Evolutionary conservation across 2,329 filamentous ascomycete species (phyloP).

Genomic region (Seiridium unicorne): DNA sequence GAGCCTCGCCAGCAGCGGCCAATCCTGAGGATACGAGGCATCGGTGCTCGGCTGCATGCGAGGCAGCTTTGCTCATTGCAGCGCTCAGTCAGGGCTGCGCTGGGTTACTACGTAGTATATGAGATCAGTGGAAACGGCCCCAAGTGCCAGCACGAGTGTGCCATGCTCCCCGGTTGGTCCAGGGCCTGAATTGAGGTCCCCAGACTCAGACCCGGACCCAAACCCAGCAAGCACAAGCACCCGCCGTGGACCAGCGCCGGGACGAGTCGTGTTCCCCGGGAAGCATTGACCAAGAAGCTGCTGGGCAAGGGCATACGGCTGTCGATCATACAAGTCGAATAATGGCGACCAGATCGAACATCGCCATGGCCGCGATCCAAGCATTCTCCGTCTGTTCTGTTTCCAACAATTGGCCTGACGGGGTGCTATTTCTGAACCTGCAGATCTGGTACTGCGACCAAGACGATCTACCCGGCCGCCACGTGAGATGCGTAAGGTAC

Average conservation of each 20-base stretch:
- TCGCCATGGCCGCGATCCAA: not conserved
- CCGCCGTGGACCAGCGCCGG: not conserved
- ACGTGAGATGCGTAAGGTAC: not conserved
- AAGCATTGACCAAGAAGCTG: not conserved
- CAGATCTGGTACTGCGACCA: constrained; percentile 19
- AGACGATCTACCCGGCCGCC: constrained; percentile 18
- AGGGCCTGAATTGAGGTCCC: no score
- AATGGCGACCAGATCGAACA: not conserved
- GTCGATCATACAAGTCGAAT: not conserved
- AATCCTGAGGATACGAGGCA: no score
- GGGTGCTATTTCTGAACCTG: not conserved
- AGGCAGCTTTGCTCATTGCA: no score
- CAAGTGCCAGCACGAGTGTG: no score
- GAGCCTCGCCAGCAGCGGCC: no score
- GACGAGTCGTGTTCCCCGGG: not conserved
- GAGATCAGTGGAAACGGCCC: no score
- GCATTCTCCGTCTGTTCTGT: not conserved
- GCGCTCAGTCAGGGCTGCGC: no score
- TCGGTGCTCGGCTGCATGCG: no score
- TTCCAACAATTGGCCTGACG: no score
- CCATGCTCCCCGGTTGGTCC: no score
- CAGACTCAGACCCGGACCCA: no score
- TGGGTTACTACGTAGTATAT: no score
- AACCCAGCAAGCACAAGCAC: not conserved
- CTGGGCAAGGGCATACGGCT: not conserved